Evolutionary conservation across 345 rosid species (phyloP), one percentile per base, ranked within the genome.

Genomic region (Mallotus nudiflorus): DNA sequence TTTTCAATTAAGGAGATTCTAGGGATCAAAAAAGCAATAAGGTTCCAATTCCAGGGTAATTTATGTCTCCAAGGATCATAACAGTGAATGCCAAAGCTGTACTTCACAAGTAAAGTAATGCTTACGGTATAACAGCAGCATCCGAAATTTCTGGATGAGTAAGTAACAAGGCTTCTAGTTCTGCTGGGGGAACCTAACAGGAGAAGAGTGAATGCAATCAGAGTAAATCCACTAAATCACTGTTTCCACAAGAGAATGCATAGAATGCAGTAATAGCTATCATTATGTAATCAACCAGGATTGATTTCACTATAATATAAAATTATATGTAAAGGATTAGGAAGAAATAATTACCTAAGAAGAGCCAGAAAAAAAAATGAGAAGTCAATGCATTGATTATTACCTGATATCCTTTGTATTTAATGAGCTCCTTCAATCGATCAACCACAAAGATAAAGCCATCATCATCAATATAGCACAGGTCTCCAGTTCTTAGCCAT

Each of bases 401-500:
- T 67, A 94, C 98, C 97, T 92, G 97, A 76, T 88, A 92, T 18
- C 97, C 99, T 67, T 90, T 95, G 77, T 95, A 95, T 66, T 92
- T 95, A 58, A 95, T 95, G 37, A 95, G 83, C 82, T 95, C 99
- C 80, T 95, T 95, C 74, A 95, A 70, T 74, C 97, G 80, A 74
- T 95, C 99, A 2, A 92, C 99, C 44, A 92, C 81, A 33, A 87
- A 92, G 53, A 95, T 78, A 81, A 83, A 89, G 44, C 99, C 97
- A 69, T 90, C 93, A 5, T 86, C 93, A 37, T 92, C 97, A 9
- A 92, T 82, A 75, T 87, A 92, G 69, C 97, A 92, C 14, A 95
- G 78, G 78, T 92, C 97, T 28, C 99, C 99, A n/a, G 99, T 95
- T 76, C 87, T 90, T 58, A 95, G 71, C 97, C 99, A 95, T 74